Evolutionary conservation across 345 rosid genomes (phyloP), one percentile per base, ranked within the genome.

Genomic region (Dipteronia sinensis): DNA sequence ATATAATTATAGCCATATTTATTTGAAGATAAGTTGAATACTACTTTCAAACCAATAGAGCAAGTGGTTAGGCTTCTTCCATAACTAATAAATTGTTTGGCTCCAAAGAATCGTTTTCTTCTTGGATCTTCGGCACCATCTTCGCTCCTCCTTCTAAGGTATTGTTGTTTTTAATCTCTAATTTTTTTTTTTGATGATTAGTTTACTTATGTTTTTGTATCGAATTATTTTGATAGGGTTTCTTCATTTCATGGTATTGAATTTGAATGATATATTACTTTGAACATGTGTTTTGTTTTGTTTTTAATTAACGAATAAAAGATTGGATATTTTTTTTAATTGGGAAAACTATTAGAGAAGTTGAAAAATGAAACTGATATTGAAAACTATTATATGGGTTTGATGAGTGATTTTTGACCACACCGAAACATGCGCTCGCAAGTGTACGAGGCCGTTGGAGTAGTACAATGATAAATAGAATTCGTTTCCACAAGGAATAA

Each of bases 51-150:
- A 34, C 1, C 38, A 4, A 34, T 4, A 34, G 6, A 34, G 38
- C 6, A 74, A 44, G 75, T 62, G 0, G 82, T 38, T 82, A 88
- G 0, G 71, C 89, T 2, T 80, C 91, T 8, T 86, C 96, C 0
- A 73, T 89, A 53, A 82, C 91, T 46, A 82, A 88, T 67, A 89
- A 92, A 79, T 87, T 94, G 82, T 94, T 94, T 80, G 95, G 93
- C 16, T 83, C 91, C 13, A 86, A 82, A 76, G 94, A 90, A 17
- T 75, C 89, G 3, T 82, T 91, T 51, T 84, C 94, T 10, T 40
- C 90, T 7, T 90, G 85, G 73, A 76, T 92, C 73, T 86, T 92
- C 77, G 88, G 83, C 40, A 87, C 97, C 10, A 85, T 92, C 55
- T 92, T 94, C 76, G 77, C 89, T 46, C 92, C 92, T 75, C 75